A percentile compares a stretch with the other conserved stretches of the same genome.
Evolutionary conservation across 495 filamentous ascomycete species (phyloP).

Genomic region (Daldinia grandis): DNA sequence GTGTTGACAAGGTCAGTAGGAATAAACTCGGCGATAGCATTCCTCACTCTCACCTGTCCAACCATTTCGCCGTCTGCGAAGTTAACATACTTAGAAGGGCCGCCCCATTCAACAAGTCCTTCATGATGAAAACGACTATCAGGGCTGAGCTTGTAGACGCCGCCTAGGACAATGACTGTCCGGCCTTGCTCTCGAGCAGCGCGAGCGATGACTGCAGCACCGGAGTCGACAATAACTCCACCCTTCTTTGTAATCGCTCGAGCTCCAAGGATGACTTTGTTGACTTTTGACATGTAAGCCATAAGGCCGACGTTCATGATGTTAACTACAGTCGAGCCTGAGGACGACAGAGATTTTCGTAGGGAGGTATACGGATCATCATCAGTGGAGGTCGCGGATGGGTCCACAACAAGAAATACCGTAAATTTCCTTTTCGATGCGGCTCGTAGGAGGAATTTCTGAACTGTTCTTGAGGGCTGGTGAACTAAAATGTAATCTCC

Average conservation of each 20-base stretch:
- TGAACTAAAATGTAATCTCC: constrained; percentile 90
- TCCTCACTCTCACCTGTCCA: constrained; percentile 78
- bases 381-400: constrained; percentile 50
- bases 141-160: constrained; percentile 90
- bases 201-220: constrained; percentile 78
- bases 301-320: constrained; percentile 86
- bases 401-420: constrained; percentile 78
- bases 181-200: constrained; percentile 82
- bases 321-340: constrained; percentile 80
- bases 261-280: constrained; percentile 90
- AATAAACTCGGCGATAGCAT: constrained; percentile 84
- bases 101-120: constrained; percentile 80
- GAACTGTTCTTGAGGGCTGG: constrained; percentile 79
- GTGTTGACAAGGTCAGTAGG: constrained; percentile 82
- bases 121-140: constrained; percentile 83
- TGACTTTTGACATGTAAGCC: constrained; percentile 90
- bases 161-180: constrained; percentile 83
- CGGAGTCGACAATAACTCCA: constrained; percentile 80
- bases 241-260: constrained; percentile 88
- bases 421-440: constrained; percentile 88
- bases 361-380: constrained; percentile 59
- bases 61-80: constrained; percentile 80
- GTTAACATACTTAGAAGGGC: constrained; percentile 73
- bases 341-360: constrained; percentile 75
- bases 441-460: constrained; percentile 85